These are phyloP conservation scores for Teunomyces pallodes DNA, from an alignment of 805 yeast species.

Conservation along the genomic window DNA sequence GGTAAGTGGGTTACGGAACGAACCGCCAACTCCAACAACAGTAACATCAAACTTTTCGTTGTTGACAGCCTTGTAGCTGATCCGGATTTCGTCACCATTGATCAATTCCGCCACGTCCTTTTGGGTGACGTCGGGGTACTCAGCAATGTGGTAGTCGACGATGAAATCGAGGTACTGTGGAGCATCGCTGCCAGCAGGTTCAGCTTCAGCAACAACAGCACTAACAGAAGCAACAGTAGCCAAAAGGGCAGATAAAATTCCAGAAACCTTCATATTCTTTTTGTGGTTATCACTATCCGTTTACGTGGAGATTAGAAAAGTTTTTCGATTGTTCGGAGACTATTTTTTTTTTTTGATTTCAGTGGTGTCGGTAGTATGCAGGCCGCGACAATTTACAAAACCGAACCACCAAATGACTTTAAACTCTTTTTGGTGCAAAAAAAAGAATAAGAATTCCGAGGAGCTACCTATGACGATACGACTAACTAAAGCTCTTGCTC, in stretches of 20 bases:
- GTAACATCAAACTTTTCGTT: conserved; percentile 49
- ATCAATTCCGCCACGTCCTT: conserved; percentile 41
- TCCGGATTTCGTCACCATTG: conserved; percentile 52
- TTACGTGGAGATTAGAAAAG: conserved; percentile 1
- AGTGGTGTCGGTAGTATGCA: too few relatives aligned
- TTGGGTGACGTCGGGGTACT: conserved; percentile 36
- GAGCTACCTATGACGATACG: neutral
- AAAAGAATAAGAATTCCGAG: too few relatives aligned
- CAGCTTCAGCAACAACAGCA: conserved; percentile 10
- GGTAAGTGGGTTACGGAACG: conserved; percentile 53
- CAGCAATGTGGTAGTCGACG: conserved; percentile 49
- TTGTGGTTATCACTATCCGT: neutral
- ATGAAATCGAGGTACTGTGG: conserved; percentile 35
- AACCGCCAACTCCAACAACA: conserved; percentile 69
- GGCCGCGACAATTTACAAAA: neutral
- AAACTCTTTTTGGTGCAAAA: neutral
- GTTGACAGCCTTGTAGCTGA: conserved; percentile 53
- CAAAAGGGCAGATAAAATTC: conserved; percentile 5
- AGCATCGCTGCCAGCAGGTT: conserved; percentile 5
- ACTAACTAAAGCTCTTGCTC: neutral
- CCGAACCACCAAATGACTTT: neutral
- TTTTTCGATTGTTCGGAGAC: neutral
- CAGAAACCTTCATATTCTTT: conserved; percentile 5
- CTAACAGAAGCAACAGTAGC: conserved; percentile 8
- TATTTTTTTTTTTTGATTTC: neutral